Conservation (phyloP, 768 basidiomycete genomes). For the Leccinum subtestaceum region DNA sequence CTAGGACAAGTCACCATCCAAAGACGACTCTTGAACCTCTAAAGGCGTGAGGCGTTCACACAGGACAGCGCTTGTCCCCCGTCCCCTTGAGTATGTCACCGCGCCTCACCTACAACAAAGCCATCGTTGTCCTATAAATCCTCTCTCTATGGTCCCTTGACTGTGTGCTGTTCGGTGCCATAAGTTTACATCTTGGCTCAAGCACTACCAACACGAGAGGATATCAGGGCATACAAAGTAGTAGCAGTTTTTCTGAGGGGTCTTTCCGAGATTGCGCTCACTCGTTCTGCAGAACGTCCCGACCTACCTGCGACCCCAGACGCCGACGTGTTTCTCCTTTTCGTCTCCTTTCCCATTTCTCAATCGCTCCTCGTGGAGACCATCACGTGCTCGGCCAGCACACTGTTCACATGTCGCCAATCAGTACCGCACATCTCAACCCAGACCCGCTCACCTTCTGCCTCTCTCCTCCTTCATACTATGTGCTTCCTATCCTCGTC, state of each 20-base stretch:
- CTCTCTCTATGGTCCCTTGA: conserved; percentile 59
- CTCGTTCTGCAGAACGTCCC: conserved; percentile 26
- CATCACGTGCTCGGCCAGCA: conserved; percentile 79
- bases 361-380: conserved; percentile 40
- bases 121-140: conserved; percentile 65
- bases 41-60: conserved; percentile 90
- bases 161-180: conserved; percentile 68
- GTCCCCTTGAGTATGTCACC: conserved; percentile 70
- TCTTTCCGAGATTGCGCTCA: conserved; percentile 3
- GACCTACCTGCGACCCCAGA: conserved; percentile 2
- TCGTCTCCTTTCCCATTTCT: conserved; percentile 44
- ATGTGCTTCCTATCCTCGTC: conserved; percentile 77
- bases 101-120: conserved; percentile 63
- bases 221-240: conserved; percentile 34
- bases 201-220: conserved; percentile 9
- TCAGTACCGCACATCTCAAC: conserved; percentile 89
- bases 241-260: conserved; percentile 9
- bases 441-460: conserved; percentile 74
- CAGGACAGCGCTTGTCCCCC: conserved; percentile 74
- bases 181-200: conserved; percentile 52
- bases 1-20: no score
- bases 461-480: conserved; percentile 49
- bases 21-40: conserved; percentile 48
- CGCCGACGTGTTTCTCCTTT: conserved; percentile 24
- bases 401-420: conserved; percentile 89